Evolutionary conservation across 768 basidiomycete genomes (phyloP).

Genomic region (Amanita inopinata): DNA sequence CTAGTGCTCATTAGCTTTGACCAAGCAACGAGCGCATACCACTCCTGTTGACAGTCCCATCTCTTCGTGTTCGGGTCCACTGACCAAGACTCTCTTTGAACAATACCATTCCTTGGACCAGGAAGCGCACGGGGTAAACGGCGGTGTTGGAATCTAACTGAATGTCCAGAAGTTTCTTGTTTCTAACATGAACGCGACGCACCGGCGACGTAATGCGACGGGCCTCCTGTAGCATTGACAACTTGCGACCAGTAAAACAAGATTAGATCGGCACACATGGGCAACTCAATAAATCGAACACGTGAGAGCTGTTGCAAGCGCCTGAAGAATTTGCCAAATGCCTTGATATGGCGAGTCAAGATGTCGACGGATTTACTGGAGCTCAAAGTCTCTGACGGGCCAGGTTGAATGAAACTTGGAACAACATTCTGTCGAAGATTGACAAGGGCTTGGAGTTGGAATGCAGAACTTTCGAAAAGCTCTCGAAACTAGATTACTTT

Average conservation of each 20-base stretch:
- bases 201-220: conserved; percentile 51
- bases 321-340: conserved; percentile 77
- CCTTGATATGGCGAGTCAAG: conserved; percentile 57
- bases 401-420: conserved; percentile 28
- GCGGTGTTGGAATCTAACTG: conserved; percentile 49
- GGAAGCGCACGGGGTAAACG: conserved; percentile 66
- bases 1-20: neutral
- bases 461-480: conserved; percentile 50
- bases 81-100: conserved; percentile 77
- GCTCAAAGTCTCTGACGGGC: conserved; percentile 24
- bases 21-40: conserved; percentile 28
- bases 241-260: conserved; percentile 79
- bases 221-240: conserved; percentile 52
- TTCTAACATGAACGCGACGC: conserved; percentile 9
- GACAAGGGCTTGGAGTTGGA: conserved; percentile 45
- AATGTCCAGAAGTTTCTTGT: neutral
- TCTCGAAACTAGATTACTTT: conserved; percentile 38
- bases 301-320: conserved; percentile 56
- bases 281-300: conserved; percentile 51
- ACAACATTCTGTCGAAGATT: conserved; percentile 49
- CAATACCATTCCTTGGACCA: conserved; percentile 79
- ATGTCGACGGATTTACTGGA: conserved; percentile 37
- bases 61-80: conserved; percentile 60
- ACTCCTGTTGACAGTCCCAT: conserved; percentile 49
- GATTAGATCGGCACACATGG: conserved; percentile 55